Percentiles rank a stretch among this genome's conserved stretches.
phyloP scores from a whole-genome alignment of 345 rosid genomes.

The Orychophragmus violaceus region DNA sequence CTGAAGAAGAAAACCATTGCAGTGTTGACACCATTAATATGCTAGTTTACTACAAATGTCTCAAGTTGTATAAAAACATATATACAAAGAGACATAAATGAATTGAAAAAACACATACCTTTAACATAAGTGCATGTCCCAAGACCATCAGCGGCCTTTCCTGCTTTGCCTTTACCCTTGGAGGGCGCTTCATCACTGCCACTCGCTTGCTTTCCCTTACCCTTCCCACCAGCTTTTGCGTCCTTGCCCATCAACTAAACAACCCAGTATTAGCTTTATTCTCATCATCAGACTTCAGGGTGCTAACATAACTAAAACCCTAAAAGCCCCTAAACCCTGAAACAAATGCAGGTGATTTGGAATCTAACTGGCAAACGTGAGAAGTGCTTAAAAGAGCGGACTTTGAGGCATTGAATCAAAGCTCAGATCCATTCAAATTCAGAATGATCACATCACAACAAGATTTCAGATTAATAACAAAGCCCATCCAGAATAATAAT shows the following conservation, averaged over 20 bases:
- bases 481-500: not conserved
- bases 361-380: not conserved
- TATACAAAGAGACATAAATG: not conserved
- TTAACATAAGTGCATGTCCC: constrained; percentile 97
- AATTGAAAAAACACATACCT: constrained; percentile 42
- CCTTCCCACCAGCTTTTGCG: constrained; percentile 71
- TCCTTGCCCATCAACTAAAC: constrained; percentile 56
- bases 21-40: not conserved
- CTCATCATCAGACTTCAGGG: not conserved
- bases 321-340: constrained; percentile 9
- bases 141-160: constrained; percentile 80
- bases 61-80: not conserved
- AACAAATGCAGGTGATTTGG: constrained; percentile 7
- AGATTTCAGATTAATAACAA: not conserved
- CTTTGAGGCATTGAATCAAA: not conserved
- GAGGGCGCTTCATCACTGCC: constrained; percentile 63
- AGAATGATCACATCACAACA: not conserved
- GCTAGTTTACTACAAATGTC: not conserved
- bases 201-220: constrained; percentile 79
- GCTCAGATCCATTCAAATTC: not conserved
- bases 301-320: constrained; percentile 1
- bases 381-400: not conserved
- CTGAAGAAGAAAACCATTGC: constrained; percentile 27
- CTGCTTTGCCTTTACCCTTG: constrained; percentile 93
- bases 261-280: not conserved